phyloP scores from a whole-genome alignment of 345 rosid genomes.

The Dimocarpus longan region DNA sequence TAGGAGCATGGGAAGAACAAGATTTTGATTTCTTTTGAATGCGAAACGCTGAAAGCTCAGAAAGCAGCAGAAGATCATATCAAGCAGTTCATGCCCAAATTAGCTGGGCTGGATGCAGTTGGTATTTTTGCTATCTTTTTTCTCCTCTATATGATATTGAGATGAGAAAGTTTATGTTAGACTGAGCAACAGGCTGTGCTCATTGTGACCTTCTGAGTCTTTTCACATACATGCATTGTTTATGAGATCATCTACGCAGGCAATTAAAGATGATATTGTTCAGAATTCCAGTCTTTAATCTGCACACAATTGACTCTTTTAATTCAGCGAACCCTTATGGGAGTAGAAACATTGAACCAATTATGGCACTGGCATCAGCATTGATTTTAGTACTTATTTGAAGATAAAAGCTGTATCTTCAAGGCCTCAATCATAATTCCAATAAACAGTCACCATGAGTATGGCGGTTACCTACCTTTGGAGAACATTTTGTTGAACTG shows the following conservation, averaged over 20 bases:
- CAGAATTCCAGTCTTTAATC: no score
- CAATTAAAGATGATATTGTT: no score
- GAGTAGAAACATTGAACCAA: background rate
- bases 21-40: constrained; percentile 67
- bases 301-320: background rate
- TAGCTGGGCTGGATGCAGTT: constrained; percentile 80
- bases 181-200: no score
- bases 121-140: constrained; percentile 42
- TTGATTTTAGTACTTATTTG: background rate
- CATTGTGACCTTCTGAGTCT: no score
- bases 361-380: background rate
- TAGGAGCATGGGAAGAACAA: constrained; percentile 62
- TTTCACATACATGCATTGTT: no score
- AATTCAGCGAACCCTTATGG: background rate
- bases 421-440: background rate
- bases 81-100: constrained; percentile 79
- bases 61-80: constrained; percentile 90
- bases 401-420: background rate
- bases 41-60: constrained; percentile 91
- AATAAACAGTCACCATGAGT: background rate
- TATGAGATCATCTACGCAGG: no score
- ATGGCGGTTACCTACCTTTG: background rate
- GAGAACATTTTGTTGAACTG: background rate
- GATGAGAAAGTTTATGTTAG: constrained; percentile 7
- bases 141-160: background rate